phyloP scores from a whole-genome alignment of 1,284 basidiomycete species.

The Sutorius eximius region DNA sequence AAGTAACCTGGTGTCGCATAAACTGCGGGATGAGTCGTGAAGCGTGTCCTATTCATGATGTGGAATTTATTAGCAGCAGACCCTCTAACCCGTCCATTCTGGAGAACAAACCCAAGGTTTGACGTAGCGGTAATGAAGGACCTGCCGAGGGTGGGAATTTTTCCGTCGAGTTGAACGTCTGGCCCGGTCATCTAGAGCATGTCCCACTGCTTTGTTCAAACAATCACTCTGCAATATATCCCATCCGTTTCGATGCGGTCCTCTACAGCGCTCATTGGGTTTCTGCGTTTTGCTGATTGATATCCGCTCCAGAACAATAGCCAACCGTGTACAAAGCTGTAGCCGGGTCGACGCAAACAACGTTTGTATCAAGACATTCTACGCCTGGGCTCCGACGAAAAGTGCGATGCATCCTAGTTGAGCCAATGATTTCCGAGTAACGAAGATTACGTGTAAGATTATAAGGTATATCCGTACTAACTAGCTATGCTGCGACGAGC shows the following conservation, averaged over 20 bases:
- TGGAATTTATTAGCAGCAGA: not conserved
- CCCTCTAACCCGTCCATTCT: not conserved
- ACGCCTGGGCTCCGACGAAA: not conserved
- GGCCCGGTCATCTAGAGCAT: too few species aligned
- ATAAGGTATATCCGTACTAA: conserved; percentile 24
- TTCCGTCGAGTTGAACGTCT: not conserved
- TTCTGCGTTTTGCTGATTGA: not conserved
- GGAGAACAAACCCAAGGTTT: not conserved
- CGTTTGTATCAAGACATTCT: not conserved
- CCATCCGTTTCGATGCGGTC: not conserved
- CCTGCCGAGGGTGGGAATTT: not conserved
- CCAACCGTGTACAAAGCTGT: not conserved
- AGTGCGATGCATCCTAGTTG: not conserved
- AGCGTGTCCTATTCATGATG: too few species aligned
- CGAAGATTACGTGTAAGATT: conserved; percentile 25
- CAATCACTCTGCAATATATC: too few species aligned
- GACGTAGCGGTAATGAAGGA: not conserved
- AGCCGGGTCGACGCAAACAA: not conserved
- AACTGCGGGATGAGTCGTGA: not conserved
- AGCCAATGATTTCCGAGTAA: not conserved
- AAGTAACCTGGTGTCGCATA: not conserved
- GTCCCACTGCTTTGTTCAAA: not conserved
- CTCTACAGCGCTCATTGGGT: not conserved
- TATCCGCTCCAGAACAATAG: not conserved
- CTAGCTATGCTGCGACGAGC: conserved; percentile 9